Conservation (phyloP, 1,284 basidiomycete genomes). For the Ganoderma meredithae region DNA sequence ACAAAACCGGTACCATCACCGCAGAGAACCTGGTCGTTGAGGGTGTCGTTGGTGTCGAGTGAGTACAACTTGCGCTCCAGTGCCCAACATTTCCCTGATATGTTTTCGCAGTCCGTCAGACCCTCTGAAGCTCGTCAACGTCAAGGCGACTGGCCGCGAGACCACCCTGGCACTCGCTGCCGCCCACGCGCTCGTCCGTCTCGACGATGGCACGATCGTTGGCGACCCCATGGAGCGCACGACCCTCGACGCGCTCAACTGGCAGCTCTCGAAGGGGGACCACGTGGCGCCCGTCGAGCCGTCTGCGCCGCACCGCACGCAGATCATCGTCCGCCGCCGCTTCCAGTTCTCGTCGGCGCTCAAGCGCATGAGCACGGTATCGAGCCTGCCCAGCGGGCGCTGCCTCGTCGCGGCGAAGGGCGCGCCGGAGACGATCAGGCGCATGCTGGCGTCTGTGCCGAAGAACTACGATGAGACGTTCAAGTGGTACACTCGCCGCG, state of each 20-base stretch:
- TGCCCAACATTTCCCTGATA: conserved; percentile 14
- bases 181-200: conserved; percentile 93
- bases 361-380: conserved; percentile 95
- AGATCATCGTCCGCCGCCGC: conserved; percentile 82
- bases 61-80: conserved; percentile 40
- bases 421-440: conserved; percentile 93
- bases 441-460: conserved; percentile 82
- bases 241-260: conserved; percentile 90
- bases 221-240: conserved; percentile 99
- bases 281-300: conserved; percentile 65
- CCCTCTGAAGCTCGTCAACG: conserved; percentile 74
- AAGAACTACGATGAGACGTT: conserved; percentile 89
- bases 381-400: conserved; percentile 68
- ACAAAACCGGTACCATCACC: conserved; percentile 97
- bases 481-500: conserved; percentile 91
- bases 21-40: conserved; percentile 95
- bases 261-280: conserved; percentile 89
- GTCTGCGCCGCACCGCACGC: conserved; percentile 62
- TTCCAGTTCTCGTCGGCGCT: conserved; percentile 97
- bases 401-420: conserved; percentile 85
- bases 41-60: conserved; percentile 90
- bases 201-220: conserved; percentile 93
- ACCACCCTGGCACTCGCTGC: conserved; percentile 92
- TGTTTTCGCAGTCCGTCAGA: conserved; percentile 56
- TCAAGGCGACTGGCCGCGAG: conserved; percentile 78